Conservation (phyloP, 208 protist genomes). For the Acanthamoeba triangularis region DNA sequence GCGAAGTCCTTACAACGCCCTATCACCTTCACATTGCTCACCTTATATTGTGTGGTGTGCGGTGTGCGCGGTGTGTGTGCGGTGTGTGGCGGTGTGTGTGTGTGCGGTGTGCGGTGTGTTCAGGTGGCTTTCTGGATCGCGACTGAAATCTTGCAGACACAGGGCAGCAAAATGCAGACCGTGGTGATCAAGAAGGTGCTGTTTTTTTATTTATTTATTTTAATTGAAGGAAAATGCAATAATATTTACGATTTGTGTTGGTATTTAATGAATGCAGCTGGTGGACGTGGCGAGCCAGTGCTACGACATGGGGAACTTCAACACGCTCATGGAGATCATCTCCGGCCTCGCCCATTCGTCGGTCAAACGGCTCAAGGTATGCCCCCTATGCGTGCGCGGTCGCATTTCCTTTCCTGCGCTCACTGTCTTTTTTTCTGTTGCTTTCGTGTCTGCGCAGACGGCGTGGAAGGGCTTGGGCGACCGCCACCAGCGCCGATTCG, state of each 20-base stretch:
- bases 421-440: no score
- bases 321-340: constrained; percentile 40
- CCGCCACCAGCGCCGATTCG: background rate
- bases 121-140: constrained; percentile 46
- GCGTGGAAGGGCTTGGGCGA: constrained; percentile 5
- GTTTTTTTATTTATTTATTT: background rate
- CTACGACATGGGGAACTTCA: constrained; percentile 54
- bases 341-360: constrained; percentile 31
- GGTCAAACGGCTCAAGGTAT: constrained; percentile 6
- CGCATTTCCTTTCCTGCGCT: background rate
- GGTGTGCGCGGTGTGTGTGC: no score
- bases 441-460: background rate
- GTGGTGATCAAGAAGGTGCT: constrained; percentile 61
- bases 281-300: constrained; percentile 6
- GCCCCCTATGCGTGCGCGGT: background rate
- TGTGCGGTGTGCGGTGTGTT: background rate
- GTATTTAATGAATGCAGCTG: background rate
- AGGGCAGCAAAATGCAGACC: constrained; percentile 38
- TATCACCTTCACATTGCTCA: no score
- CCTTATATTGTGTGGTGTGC: no score
- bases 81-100: no score
- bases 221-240: background rate
- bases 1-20: no score
- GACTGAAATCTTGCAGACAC: constrained; percentile 11
- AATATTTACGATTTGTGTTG: background rate